These are phyloP conservation scores for Coniochaeta sp. DNA, from an alignment of 2,329 filamentous ascomycete genomes.

Conservation along the genomic window DNA sequence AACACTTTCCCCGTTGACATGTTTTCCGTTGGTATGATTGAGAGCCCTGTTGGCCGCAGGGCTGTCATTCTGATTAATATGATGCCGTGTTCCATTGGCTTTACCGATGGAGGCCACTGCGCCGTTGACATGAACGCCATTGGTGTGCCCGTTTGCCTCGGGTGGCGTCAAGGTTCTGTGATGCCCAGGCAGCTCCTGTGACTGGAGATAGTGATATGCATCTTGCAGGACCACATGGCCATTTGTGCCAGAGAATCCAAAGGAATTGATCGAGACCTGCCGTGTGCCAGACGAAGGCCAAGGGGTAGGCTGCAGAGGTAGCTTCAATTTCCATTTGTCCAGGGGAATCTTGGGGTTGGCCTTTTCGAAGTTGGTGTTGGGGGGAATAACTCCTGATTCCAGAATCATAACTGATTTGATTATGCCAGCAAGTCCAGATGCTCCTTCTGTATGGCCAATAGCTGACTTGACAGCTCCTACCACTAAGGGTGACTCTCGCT, in stretches of 20 bases:
- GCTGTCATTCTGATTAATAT: not conserved
- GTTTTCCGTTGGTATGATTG: not conserved
- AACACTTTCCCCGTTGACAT: not conserved
- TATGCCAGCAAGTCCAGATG: slow-evolving; percentile 11
- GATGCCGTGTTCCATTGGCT: not conserved
- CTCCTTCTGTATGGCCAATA: slow-evolving; percentile 16
- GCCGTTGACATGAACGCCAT: not conserved
- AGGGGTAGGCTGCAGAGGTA: slow-evolving; percentile 1
- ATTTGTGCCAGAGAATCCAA: slow-evolving; percentile 23
- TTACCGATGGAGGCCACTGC: not conserved
- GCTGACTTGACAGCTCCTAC: slow-evolving; percentile 17
- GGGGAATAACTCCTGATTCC: slow-evolving; percentile 13
- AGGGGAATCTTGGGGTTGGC: slow-evolving; percentile 12
- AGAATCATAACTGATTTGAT: slow-evolving; percentile 14
- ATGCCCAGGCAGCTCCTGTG: not conserved
- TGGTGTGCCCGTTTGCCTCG: not conserved
- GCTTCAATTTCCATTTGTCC: slow-evolving; percentile 6
- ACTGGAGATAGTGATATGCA: not conserved
- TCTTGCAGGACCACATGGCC: slow-evolving; percentile 18
- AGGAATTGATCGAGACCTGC: slow-evolving; percentile 18
- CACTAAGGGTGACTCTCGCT: slow-evolving; percentile 5
- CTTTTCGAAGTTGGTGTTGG: slow-evolving; percentile 8
- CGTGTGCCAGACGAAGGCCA: slow-evolving; percentile 9
- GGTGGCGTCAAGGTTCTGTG: not conserved
- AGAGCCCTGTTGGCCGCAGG: not conserved